Evolutionary conservation across 352 stramenopile genomes (phyloP), one percentile per base, ranked within the genome.

Genomic region (Phytophthora pistaciae): DNA sequence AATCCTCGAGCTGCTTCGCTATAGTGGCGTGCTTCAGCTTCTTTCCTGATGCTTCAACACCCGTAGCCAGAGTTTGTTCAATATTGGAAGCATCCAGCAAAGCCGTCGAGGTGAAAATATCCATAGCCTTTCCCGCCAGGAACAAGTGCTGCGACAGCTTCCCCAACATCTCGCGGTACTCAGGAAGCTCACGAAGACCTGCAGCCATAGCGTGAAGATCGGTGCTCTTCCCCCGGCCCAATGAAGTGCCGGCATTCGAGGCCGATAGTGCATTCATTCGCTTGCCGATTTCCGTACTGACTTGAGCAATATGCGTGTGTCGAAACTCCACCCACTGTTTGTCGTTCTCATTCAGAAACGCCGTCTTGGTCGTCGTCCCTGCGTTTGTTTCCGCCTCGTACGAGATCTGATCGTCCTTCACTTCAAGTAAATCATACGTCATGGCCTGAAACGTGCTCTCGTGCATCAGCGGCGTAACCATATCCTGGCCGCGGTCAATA

Each of bases 391-490:
- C 91, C 49, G 90, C 89, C 44, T 94, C 83, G 65, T 97, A 98
- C 29, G 90, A 98, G 64, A 98, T 97, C 62, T 95, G 85, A 63
- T 99, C 97, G 69, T 98, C 96, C 29, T 98, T 79, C n/a, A 99
- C 79, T 4, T 89, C 77, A 6, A 99, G 82, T 25, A 99, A 75
- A 67, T 99, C 97, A 72, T 99, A 97, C 16, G 99, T 93, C 87
- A 99, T 96, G 1, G 96, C 92, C 77, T 99, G 97, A 77, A 99
- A 99, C 3, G 92, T 98, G 78, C 98, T 99, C 72, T 99, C 97
- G 77, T 99, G 98, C 76, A 99, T 97, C 38, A 99, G 79, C 0
- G 97, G 98, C 14, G 96, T 93, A 21, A 99, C 79, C 48, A 92
- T 88, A 78, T 99, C 97, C 67, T 98, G 90, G 3, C 90, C 87